Evolutionary conservation across 1,284 basidiomycete genomes (phyloP).

Genomic region (Calocybe gambosa): DNA sequence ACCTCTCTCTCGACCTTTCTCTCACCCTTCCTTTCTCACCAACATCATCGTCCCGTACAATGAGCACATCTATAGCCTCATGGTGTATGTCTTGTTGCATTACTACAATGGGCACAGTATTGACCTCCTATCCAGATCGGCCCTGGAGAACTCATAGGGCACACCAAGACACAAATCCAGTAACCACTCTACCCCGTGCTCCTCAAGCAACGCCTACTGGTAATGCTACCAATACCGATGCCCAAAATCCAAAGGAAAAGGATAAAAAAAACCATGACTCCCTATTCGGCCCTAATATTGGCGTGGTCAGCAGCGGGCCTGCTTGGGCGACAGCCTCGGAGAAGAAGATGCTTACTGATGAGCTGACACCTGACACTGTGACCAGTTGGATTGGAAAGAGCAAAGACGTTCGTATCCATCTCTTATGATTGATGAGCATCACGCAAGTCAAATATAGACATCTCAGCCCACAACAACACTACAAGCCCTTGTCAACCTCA

Average conservation of each 20-base stretch:
- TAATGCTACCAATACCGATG: slow-evolving; percentile 18
- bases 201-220: slow-evolving; percentile 41
- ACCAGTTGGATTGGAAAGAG: slow-evolving; percentile 78
- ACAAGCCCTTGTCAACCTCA: slow-evolving; percentile 87
- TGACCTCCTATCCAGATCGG: slow-evolving; percentile 30
- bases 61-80: slow-evolving; percentile 23
- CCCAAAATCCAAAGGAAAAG: slow-evolving; percentile 26
- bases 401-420: slow-evolving; percentile 58
- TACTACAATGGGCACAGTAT: background rate
- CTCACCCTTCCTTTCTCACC: slow-evolving; percentile 7
- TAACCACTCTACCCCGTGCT: slow-evolving; percentile 36
- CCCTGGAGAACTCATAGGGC: slow-evolving; percentile 50
- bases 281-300: slow-evolving; percentile 70
- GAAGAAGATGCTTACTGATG: slow-evolving; percentile 46
- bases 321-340: slow-evolving; percentile 42
- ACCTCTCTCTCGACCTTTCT: slow-evolving; percentile 4
- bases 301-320: slow-evolving; percentile 47
- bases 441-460: slow-evolving; percentile 33
- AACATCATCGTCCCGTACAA: slow-evolving; percentile 10
- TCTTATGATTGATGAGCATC: slow-evolving; percentile 1
- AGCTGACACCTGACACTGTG: slow-evolving; percentile 72
- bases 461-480: slow-evolving; percentile 83
- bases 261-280: slow-evolving; percentile 39
- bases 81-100: slow-evolving; percentile 29
- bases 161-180: slow-evolving; percentile 43